These are phyloP conservation scores for Linnemannia elongata DNA, from an alignment of 192 early-diverging fungal genomes.

Conservation along the genomic window DNA sequence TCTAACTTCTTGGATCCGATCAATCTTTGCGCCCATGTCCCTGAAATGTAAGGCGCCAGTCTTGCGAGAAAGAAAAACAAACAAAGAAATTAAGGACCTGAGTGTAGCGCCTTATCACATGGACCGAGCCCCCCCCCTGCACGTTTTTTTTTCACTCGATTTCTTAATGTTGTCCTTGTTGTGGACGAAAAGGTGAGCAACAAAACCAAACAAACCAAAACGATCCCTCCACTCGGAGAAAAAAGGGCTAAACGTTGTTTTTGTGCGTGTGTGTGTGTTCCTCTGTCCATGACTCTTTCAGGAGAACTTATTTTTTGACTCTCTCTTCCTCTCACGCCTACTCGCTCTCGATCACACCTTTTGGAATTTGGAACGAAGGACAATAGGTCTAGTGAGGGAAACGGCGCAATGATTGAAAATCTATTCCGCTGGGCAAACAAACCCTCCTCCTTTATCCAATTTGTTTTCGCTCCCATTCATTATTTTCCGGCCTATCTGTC, in stretches of 20 bases:
- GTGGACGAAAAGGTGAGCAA: background rate
- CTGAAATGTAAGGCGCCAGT: background rate
- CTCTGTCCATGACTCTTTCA: background rate
- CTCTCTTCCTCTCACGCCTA: background rate
- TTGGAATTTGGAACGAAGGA: background rate
- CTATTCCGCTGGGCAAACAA: background rate
- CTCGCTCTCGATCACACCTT: background rate
- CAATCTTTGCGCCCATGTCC: background rate
- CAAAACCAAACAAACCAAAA: background rate
- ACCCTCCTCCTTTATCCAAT: background rate
- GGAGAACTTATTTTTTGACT: background rate
- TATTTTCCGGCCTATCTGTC: background rate
- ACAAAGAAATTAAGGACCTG: background rate
- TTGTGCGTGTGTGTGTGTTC: background rate
- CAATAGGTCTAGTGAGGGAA: background rate
- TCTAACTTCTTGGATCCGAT: background rate
- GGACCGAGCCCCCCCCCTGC: background rate
- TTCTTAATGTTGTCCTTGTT: background rate
- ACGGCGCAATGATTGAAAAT: background rate
- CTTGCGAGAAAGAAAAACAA: background rate
- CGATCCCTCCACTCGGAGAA: background rate
- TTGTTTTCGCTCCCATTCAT: background rate
- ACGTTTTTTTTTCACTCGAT: background rate
- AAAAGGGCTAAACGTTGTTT: constrained; percentile 3
- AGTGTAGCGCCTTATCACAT: background rate